A percentile compares a stretch with the other conserved stretches of the same genome.
Conservation (phyloP, 352 stramenopile species). For the Globisporangium rhizosaccharum region DNA sequence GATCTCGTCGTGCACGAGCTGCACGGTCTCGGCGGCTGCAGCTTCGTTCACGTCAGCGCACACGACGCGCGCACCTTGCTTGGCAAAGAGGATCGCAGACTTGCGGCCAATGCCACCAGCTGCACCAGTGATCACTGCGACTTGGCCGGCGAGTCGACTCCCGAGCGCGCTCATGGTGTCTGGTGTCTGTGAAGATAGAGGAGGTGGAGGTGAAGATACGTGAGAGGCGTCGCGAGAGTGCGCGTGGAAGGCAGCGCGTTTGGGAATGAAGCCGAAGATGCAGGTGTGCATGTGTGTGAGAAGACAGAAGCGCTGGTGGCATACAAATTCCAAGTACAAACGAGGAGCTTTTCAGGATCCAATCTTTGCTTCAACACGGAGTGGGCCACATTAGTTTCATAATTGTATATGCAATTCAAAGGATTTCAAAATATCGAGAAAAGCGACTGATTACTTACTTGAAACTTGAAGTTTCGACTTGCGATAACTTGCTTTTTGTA, state of each 20-base stretch:
- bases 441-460: too few species aligned
- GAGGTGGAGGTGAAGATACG: neutral
- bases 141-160: conserved; percentile 57
- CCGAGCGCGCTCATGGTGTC: conserved; percentile 43
- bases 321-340: too few species aligned
- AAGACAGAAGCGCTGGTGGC: too few species aligned
- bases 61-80: conserved; percentile 72
- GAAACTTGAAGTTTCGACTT: neutral
- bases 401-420: too few species aligned
- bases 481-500: neutral
- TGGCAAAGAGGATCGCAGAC: conserved; percentile 77
- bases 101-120: conserved; percentile 79
- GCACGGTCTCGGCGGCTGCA: conserved; percentile 53
- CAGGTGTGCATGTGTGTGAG: too few species aligned
- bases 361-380: too few species aligned
- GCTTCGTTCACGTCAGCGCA: conserved; percentile 76
- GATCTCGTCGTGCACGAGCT: conserved; percentile 63
- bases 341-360: too few species aligned
- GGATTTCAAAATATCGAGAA: too few species aligned
- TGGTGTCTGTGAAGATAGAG: neutral
- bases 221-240: neutral
- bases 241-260: conserved; percentile 7
- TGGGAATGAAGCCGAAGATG: too few species aligned
- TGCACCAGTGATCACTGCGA: conserved; percentile 82
- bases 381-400: too few species aligned